Evolutionary conservation across 2,329 filamentous ascomycete genomes (phyloP), one percentile per base, ranked within the genome.

Genomic region (Thyridium curvatum): DNA sequence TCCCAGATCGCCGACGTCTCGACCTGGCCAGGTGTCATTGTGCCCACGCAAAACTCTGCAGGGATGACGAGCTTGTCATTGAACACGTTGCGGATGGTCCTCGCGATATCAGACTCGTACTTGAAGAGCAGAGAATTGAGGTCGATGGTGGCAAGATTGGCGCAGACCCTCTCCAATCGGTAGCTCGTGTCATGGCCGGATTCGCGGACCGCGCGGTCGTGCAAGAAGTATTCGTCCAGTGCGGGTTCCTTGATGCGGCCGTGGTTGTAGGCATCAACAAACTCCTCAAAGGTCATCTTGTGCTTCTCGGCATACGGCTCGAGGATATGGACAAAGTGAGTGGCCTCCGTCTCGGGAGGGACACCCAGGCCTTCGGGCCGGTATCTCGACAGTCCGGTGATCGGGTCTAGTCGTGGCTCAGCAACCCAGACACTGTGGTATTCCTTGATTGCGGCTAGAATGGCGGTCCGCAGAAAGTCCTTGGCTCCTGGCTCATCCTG

Each of bases 101-200:
- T 80, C 3, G 86, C 83, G 57, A 98, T 96, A 54, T 98, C 93
- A 21, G 82, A 82, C 64, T 98, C 93, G 56, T 97, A 97, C 65
- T 97, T 97, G 77, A 93, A 98, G 18, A 98, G 69, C 21, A 95
- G 72, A 18, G 89, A 93, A 66, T 98, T 97, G 40, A 97, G 74
- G 55, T 98, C 93, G 42, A 97, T 87, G 0, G 90, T 96, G 10
- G 90, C 93, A 18, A 97, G 71, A 56, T 96, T 80, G 10, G 87
- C 93, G 52, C 86, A 90, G 17, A 94, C 75, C 34, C 80, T 83
- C 64, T 97, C 93, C 15, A 98, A 73, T 14, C 93, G 86, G 64
- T 97, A 97, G 13, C 86, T 86, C 3, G 93, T 98, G 58, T 98
- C 93, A 61, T 98, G 93, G 12, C 93, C 93, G 14, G 91, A 96